A percentile compares a stretch with the other conserved stretches of the same genome.
Conservation (phyloP, 83 land plant species). For the Thuja plicata region DNA sequence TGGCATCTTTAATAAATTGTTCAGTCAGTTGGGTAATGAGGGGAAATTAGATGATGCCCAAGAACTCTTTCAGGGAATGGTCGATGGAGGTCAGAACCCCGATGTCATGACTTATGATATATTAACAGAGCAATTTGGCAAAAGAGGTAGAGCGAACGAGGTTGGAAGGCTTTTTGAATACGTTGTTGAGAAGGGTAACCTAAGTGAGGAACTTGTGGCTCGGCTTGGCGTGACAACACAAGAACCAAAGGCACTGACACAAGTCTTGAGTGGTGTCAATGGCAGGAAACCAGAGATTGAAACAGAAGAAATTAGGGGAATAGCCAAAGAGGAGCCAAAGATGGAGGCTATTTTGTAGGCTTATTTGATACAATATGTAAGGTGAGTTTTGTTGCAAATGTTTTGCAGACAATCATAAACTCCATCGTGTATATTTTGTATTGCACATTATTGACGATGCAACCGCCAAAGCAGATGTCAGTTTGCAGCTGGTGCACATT, state of each 20-base stretch:
- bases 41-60: slow-evolving; percentile 25
- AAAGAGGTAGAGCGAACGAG: background rate
- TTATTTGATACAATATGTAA: background rate
- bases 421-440: background rate
- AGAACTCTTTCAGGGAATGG: slow-evolving; percentile 42
- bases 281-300: background rate
- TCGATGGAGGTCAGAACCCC: slow-evolving; percentile 23
- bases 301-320: background rate
- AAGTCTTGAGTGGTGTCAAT: background rate
- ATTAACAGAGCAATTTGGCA: background rate
- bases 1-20: slow-evolving; percentile 36
- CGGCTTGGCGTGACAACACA: background rate
- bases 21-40: slow-evolving; percentile 33
- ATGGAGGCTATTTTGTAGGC: background rate
- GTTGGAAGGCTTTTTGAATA: background rate
- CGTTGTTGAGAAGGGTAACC: background rate
- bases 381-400: background rate
- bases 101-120: background rate
- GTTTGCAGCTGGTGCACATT: background rate
- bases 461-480: background rate
- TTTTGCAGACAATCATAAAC: background rate
- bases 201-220: slow-evolving; percentile 14
- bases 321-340: background rate
- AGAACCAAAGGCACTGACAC: background rate
- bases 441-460: background rate